Base-by-base conservation (phyloP, 2,329 filamentous ascomycete species). In the Chrysosphaeria jannelii region DNA sequence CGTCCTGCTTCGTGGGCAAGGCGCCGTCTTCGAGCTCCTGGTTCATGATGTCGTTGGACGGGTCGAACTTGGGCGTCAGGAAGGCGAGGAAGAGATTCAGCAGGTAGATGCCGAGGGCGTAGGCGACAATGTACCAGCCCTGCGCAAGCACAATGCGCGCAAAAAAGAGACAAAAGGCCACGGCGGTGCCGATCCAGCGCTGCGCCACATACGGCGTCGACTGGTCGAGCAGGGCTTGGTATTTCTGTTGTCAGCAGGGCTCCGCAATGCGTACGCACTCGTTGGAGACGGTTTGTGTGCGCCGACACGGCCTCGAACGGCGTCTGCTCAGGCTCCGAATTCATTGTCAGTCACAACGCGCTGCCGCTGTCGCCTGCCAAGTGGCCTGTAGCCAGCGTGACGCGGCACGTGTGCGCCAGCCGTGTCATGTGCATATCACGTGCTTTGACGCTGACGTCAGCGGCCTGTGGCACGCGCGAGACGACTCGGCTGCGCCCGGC, bases 41-140 rank as follows among this genome's bases (percentile, higher is more conserved):
- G 44, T 97, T 85, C 42, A 78, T 55, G 23, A 57, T 56, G 41
- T 90, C 81, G 41, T 85, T 75, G 32, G 78, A 89, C 26, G 85
- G 85, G 51, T 97, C 85, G 53, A 97, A 93, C 53, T 97, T 97
- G 36, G 85, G 85, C 40, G 81, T 75, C 26, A 97, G 59, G 55
- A 97, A 97, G 36, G 85, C 85, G 42, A 97, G 75, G 60, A 97
- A 97, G 29, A 97, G 66, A 51, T 97, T 97, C 30, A 97, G 67
- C 22, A 97, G 72, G 54, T 97, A 97, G 48, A 97, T 97, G 35
- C 81, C 85, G 26, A 97, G 66, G 18, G 81, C 85, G 47, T 97
- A 97, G 35, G 79, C 81, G 37, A 97, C 78, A 34, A 97, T 93
- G 44, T 97, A 97, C 85, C 85, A 97, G 47, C 85, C 85, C 51